A percentile compares a stretch with the other conserved stretches of the same genome.
Evolutionary conservation across 805 yeast genomes (phyloP).

Genomic region (Torulaspora microellipsoides): DNA sequence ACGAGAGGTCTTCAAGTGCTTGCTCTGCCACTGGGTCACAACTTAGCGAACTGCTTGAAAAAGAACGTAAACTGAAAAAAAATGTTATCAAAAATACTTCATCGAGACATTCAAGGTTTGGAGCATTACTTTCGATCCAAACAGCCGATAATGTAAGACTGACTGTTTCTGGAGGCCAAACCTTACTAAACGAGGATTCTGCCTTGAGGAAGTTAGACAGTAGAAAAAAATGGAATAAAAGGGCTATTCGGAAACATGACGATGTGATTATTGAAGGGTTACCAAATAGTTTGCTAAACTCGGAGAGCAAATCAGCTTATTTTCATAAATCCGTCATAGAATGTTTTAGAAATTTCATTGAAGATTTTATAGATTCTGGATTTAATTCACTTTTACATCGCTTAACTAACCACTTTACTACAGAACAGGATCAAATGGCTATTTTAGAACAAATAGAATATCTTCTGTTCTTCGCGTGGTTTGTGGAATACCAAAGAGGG

Average conservation of each 20-base stretch:
- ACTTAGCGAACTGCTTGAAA: conserved; percentile 48
- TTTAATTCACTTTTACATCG: conserved; percentile 61
- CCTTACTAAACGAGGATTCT: conserved; percentile 45
- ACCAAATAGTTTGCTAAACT: conserved; percentile 26
- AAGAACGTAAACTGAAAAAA: conserved; percentile 54
- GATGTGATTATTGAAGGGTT: conserved; percentile 33
- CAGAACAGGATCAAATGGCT: conserved; percentile 36
- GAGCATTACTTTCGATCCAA: conserved; percentile 73
- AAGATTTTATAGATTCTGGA: conserved; percentile 65
- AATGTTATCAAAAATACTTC: conserved; percentile 48
- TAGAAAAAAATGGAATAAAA: conserved; percentile 59
- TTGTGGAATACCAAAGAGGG: conserved; percentile 58
- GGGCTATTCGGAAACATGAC: conserved; percentile 28
- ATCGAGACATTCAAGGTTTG: conserved; percentile 86
- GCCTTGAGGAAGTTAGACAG: conserved; percentile 63
- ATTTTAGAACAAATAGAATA: conserved; percentile 41
- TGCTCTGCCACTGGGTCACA: conserved; percentile 37
- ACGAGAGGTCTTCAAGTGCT: background rate
- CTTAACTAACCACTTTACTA: conserved; percentile 45
- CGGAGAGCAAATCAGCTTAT: conserved; percentile 23
- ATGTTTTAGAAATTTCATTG: conserved; percentile 42
- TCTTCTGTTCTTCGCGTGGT: conserved; percentile 67
- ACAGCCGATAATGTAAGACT: conserved; percentile 54
- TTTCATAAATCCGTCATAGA: conserved; percentile 33
- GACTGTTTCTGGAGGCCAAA: conserved; percentile 71